Evolutionary conservation across 1,139 yeast genomes (phyloP).

Genomic region (Suhomyces bribrorum): DNA sequence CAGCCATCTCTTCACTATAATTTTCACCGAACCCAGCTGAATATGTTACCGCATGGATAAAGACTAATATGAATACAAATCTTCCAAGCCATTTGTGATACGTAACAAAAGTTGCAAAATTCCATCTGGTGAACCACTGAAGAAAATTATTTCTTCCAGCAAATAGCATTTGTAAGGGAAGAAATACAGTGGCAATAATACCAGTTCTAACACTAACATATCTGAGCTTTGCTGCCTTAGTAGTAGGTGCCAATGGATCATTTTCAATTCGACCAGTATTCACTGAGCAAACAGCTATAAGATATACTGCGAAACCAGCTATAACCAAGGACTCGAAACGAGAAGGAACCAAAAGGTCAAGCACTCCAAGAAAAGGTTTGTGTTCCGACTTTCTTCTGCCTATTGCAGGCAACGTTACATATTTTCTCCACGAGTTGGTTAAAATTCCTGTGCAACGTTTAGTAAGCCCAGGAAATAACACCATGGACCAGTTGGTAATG

Average conservation of each 20-base stretch:
- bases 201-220: slow-evolving; percentile 37
- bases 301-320: slow-evolving; percentile 14
- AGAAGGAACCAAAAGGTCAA: slow-evolving; percentile 22
- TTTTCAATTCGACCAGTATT: slow-evolving; percentile 20
- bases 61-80: slow-evolving; percentile 27
- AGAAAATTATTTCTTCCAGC: slow-evolving; percentile 49
- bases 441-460: slow-evolving; percentile 25
- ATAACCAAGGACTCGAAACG: slow-evolving; percentile 23
- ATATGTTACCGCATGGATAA: slow-evolving; percentile 45
- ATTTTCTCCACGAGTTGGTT: slow-evolving; percentile 28
- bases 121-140: slow-evolving; percentile 44
- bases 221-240: slow-evolving; percentile 24
- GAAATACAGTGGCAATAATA: slow-evolving; percentile 28
- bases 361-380: slow-evolving; percentile 19
- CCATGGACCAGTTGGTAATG: slow-evolving; percentile 40
- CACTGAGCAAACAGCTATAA: slow-evolving; percentile 18
- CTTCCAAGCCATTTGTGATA: slow-evolving; percentile 45
- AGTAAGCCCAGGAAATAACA: slow-evolving; percentile 28
- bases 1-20: slow-evolving; percentile 15
- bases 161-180: slow-evolving; percentile 40
- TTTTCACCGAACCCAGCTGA: slow-evolving; percentile 16
- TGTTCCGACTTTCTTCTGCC: slow-evolving; percentile 26
- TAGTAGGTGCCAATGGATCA: slow-evolving; percentile 27
- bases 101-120: slow-evolving; percentile 36
- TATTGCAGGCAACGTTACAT: slow-evolving; percentile 35